Evolutionary conservation across 148 eudicot species (phyloP).

Genomic region (Camellia japonica): DNA sequence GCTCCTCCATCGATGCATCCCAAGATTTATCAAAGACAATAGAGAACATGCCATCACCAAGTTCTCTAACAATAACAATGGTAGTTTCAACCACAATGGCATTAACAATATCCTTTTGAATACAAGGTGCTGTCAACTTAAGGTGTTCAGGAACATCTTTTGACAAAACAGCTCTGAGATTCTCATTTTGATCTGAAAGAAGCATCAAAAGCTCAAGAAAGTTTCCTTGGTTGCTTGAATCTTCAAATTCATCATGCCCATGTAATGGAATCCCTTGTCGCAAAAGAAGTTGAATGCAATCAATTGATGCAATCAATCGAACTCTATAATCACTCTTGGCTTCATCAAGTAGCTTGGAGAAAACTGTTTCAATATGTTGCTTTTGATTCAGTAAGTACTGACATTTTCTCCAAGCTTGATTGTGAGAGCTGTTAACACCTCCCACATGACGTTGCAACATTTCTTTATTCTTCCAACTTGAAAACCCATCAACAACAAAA

Average conservation of each 20-base stretch:
- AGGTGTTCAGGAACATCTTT: background rate
- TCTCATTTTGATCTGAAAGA: slow-evolving; percentile 13
- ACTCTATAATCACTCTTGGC: background rate
- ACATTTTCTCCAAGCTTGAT: background rate
- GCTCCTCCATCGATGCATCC: slow-evolving; percentile 10
- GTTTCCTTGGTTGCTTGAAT: slow-evolving; percentile 1
- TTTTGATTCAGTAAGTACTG: background rate
- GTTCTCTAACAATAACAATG: slow-evolving; percentile 9
- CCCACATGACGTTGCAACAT: background rate
- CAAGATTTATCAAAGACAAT: slow-evolving; percentile 16
- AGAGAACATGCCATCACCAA: slow-evolving; percentile 10
- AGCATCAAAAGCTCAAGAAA: background rate
- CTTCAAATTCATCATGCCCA: background rate
- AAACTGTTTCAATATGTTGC: background rate
- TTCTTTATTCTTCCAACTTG: background rate
- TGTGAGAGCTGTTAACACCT: background rate
- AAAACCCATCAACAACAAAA: slow-evolving; percentile 11
- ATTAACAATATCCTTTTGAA: background rate
- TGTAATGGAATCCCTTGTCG: background rate
- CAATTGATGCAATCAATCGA: slow-evolving; percentile 11
- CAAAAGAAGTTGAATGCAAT: slow-evolving; percentile 7
- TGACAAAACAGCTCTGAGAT: background rate
- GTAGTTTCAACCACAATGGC: slow-evolving; percentile 11
- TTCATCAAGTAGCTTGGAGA: background rate
- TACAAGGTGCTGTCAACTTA: background rate